These are phyloP conservation scores for Phyllostachys edulis DNA, from an alignment of 176 grass and related monocot species.

Conservation along the genomic window DNA sequence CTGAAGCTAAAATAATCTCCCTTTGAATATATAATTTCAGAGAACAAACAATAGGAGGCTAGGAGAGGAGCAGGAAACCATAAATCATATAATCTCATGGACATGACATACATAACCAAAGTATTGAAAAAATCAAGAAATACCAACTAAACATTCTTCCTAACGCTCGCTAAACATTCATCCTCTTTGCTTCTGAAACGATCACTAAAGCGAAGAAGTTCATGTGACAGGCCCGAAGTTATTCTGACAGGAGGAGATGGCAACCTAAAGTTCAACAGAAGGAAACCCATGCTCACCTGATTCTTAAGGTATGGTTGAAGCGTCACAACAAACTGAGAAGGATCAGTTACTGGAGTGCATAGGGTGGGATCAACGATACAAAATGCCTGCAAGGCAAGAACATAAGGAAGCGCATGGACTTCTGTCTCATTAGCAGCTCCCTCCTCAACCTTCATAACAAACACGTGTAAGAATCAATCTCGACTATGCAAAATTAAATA, in stretches of 20 bases:
- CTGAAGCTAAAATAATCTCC: neutral
- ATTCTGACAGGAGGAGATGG: conserved; percentile 29
- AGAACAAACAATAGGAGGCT: neutral
- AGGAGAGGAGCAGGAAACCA: neutral
- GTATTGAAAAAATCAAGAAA: neutral
- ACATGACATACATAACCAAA: neutral
- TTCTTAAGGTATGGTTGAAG: conserved; percentile 98
- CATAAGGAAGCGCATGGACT: conserved; percentile 75
- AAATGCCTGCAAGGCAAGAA: conserved; percentile 96
- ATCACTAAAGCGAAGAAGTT: neutral
- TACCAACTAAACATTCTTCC: neutral
- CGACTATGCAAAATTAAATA: conserved; percentile 23
- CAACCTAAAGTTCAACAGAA: conserved; percentile 16
- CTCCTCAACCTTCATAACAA: conserved; percentile 82
- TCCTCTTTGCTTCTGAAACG: neutral
- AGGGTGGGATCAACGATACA: conserved; percentile 91
- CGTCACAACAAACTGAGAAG: conserved; percentile 96
- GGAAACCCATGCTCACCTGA: conserved; percentile 58
- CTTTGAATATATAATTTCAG: neutral
- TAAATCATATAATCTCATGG: neutral
- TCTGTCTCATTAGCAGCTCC: conserved; percentile 71
- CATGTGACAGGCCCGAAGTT: conserved; percentile 9
- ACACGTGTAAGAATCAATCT: conserved; percentile 28
- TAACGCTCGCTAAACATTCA: neutral
- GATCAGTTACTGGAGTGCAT: conserved; percentile 88